Conservation (phyloP, 306 rosid genomes). For the Senna tora region DNA sequence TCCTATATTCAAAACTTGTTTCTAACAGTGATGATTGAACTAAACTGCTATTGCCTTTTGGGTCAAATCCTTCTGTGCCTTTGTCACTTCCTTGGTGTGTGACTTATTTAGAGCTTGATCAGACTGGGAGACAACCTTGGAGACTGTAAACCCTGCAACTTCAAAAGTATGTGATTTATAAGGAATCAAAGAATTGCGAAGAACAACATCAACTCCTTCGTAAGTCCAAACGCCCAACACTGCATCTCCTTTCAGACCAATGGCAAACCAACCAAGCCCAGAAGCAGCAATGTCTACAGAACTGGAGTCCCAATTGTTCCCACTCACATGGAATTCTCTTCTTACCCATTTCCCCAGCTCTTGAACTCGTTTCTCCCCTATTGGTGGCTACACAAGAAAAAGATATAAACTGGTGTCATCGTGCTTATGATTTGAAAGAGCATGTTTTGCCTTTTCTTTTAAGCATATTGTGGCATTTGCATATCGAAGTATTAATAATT, state of each 20-base stretch:
- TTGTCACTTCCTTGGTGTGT: slow-evolving; percentile 43
- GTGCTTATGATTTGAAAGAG: slow-evolving; percentile 18
- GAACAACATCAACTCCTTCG: slow-evolving; percentile 76
- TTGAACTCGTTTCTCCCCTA: slow-evolving; percentile 66
- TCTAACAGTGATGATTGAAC: slow-evolving; percentile 32
- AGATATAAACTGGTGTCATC: slow-evolving; percentile 29
- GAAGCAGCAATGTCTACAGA: slow-evolving; percentile 82
- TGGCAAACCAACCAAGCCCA: slow-evolving; percentile 94
- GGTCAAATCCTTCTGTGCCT: slow-evolving; percentile 43
- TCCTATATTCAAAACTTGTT: neutral
- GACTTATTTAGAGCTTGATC: slow-evolving; percentile 65
- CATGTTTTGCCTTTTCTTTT: neutral
- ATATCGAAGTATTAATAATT: slow-evolving; percentile 6
- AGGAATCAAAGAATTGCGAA: slow-evolving; percentile 76
- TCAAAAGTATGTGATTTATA: slow-evolving; percentile 66
- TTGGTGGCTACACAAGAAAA: slow-evolving; percentile 75
- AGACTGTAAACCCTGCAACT: slow-evolving; percentile 77
- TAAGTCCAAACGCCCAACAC: slow-evolving; percentile 78
- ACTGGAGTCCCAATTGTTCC: slow-evolving; percentile 89
- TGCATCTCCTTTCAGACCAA: slow-evolving; percentile 93
- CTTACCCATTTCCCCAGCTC: slow-evolving; percentile 86
- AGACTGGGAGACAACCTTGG: slow-evolving; percentile 81
- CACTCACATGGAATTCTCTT: slow-evolving; percentile 62
- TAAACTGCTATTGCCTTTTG: slow-evolving; percentile 29
- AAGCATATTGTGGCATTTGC: slow-evolving; percentile 19